These are phyloP conservation scores for Quercus parvula DNA, from an alignment of 306 rosid species.

Conservation along the genomic window DNA sequence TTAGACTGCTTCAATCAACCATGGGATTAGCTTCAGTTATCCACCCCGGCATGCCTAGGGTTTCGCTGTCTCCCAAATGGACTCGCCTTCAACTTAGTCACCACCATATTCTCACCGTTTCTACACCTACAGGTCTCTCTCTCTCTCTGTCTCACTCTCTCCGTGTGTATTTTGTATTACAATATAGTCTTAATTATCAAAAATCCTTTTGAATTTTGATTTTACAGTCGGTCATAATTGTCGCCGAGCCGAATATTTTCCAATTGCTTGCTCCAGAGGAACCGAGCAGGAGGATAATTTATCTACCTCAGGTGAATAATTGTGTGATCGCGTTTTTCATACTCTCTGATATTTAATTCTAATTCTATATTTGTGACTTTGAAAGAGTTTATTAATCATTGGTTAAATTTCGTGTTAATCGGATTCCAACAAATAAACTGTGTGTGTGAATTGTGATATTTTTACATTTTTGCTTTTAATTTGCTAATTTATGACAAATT, in stretches of 20 bases:
- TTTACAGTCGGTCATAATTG: conserved; percentile 36
- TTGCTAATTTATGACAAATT: not conserved
- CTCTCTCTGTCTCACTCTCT: not conserved
- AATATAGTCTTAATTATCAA: not conserved
- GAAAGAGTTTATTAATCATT: no score
- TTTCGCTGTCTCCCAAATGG: conserved; percentile 36
- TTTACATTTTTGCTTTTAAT: not conserved
- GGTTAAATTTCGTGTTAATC: not conserved
- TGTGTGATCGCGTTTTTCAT: not conserved
- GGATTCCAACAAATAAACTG: not conserved
- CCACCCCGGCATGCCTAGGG: conserved; percentile 25
- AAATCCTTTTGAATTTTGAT: conserved; percentile 5
- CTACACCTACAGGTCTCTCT: conserved; percentile 43
- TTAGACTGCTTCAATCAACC: not conserved
- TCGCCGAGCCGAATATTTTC: conserved; percentile 32
- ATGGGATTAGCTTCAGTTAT: conserved; percentile 72
- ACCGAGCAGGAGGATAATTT: conserved; percentile 42
- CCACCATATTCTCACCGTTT: conserved; percentile 29
- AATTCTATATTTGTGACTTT: no score
- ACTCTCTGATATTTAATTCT: not conserved
- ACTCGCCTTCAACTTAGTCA: conserved; percentile 15
- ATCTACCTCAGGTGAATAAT: conserved; percentile 47
- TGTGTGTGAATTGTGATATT: not conserved
- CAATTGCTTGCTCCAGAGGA: conserved; percentile 44
- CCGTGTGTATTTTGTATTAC: not conserved